These are phyloP conservation scores for Nemania bipapillata DNA, from an alignment of 2,329 filamentous ascomycete genomes.

Conservation along the genomic window DNA sequence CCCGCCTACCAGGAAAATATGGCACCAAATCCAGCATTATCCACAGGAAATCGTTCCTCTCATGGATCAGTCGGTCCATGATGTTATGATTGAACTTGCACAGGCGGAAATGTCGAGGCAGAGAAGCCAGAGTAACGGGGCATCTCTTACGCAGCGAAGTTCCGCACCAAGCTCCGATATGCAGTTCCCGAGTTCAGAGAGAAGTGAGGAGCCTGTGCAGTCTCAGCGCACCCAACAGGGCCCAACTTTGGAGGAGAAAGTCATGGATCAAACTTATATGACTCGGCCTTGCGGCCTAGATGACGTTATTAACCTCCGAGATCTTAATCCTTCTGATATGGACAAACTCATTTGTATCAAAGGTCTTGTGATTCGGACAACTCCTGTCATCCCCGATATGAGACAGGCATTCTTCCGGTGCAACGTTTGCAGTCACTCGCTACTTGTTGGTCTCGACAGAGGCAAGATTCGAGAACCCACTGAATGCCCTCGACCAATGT, in stretches of 20 bases:
- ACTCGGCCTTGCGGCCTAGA: slow-evolving; percentile 91
- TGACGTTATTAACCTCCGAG: slow-evolving; percentile 86
- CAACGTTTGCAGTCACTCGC: slow-evolving; percentile 88
- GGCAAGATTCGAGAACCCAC: slow-evolving; percentile 97
- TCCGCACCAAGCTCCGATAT: slow-evolving; percentile 76
- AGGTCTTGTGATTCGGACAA: slow-evolving; percentile 93
- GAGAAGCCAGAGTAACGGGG: slow-evolving; percentile 56
- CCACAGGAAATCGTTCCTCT: slow-evolving; percentile 95
- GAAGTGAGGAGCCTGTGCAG: slow-evolving; percentile 62
- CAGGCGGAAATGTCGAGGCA: slow-evolving; percentile 79
- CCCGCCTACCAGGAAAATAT: slow-evolving; percentile 89
- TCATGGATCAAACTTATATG: slow-evolving; percentile 82
- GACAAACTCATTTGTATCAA: slow-evolving; percentile 96
- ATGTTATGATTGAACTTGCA: slow-evolving; percentile 90
- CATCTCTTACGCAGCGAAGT: slow-evolving; percentile 65
- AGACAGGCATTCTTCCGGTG: slow-evolving; percentile 98
- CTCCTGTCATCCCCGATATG: slow-evolving; percentile 98
- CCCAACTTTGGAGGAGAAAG: slow-evolving; percentile 78
- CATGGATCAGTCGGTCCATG: slow-evolving; percentile 94
- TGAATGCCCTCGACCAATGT: slow-evolving; percentile 83
- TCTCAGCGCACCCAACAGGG: slow-evolving; percentile 59
- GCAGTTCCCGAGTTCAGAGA: slow-evolving; percentile 82
- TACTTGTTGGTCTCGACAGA: slow-evolving; percentile 90
- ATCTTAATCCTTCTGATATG: slow-evolving; percentile 94
- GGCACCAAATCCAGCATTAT: slow-evolving; percentile 93